Percentiles rank a stretch among this genome's conserved stretches.
Evolutionary conservation across 1,139 yeast genomes (phyloP).

Genomic region (Kodamaea fungicola): DNA sequence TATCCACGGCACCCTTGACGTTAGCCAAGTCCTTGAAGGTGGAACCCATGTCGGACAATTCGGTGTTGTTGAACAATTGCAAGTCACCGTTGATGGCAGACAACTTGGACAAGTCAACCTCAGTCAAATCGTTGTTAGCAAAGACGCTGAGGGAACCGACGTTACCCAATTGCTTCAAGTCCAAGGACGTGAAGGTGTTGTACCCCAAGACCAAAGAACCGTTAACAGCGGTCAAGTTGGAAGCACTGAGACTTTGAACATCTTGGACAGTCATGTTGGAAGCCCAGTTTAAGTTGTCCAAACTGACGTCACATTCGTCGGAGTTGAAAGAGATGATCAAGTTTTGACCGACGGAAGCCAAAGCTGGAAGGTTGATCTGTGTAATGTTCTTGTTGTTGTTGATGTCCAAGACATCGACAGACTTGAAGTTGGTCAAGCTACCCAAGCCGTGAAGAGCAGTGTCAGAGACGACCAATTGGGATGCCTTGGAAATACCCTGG

Average conservation of each 20-base stretch:
- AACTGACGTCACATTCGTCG: conserved; percentile 37
- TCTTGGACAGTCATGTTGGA: conserved; percentile 47
- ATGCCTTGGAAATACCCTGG: conserved; percentile 34
- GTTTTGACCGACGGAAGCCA: conserved; percentile 32
- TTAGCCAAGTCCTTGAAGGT: conserved; percentile 30
- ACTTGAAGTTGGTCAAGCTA: conserved; percentile 32
- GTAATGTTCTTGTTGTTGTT: conserved; percentile 47
- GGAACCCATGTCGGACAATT: conserved; percentile 31
- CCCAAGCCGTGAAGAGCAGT: conserved; percentile 41
- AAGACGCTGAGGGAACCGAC: conserved; percentile 43
- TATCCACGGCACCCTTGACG: conserved; percentile 43
- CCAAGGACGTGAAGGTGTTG: conserved; percentile 34
- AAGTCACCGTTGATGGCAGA: conserved; percentile 43
- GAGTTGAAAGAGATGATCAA: conserved; percentile 43
- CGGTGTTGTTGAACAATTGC: conserved; percentile 41
- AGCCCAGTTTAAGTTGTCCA: conserved; percentile 40
- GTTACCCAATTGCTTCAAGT: conserved; percentile 26
- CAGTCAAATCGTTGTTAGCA: conserved; percentile 41
- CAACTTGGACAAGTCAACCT: conserved; percentile 27
- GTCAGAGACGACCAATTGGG: conserved; percentile 37
- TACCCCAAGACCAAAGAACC: conserved; percentile 42
- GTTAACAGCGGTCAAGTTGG: conserved; percentile 38
- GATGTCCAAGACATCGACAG: conserved; percentile 36
- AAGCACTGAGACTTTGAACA: conserved; percentile 28
- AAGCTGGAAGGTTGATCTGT: conserved; percentile 31